Percentiles rank a stretch among this genome's conserved stretches.
Conservation (phyloP, 148 eudicot species). For the Diospyros lotus region DNA sequence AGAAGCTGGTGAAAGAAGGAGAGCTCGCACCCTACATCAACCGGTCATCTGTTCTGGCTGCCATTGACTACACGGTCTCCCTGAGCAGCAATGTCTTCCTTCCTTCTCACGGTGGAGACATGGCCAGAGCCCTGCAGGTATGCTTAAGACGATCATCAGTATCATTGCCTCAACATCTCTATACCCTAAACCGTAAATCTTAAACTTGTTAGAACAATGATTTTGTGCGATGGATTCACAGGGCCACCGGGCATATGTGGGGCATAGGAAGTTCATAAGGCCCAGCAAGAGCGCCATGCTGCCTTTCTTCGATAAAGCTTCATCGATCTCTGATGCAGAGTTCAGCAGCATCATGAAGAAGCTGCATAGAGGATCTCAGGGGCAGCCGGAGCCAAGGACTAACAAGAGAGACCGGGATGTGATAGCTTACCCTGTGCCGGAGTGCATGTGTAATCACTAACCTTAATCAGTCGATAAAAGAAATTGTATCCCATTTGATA, state of each 20-base stretch:
- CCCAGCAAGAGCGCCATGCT: slow-evolving; percentile 77
- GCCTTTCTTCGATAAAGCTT: slow-evolving; percentile 38
- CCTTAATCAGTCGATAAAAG: no score
- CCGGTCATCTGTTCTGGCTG: slow-evolving; percentile 55
- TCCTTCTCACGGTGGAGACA: slow-evolving; percentile 77
- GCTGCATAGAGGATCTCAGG: slow-evolving; percentile 51
- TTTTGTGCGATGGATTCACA: slow-evolving; percentile 8
- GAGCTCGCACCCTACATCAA: slow-evolving; percentile 52
- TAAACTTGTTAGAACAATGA: no score
- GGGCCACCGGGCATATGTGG: slow-evolving; percentile 80
- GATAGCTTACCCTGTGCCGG: slow-evolving; percentile 67
- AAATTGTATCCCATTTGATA: no score
- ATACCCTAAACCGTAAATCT: no score
- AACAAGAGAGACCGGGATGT: slow-evolving; percentile 57
- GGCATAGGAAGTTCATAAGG: slow-evolving; percentile 64
- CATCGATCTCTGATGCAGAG: slow-evolving; percentile 31
- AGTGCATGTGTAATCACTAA: slow-evolving; percentile 50
- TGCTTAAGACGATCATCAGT: no score
- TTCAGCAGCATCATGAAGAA: slow-evolving; percentile 37
- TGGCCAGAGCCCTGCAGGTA: slow-evolving; percentile 80
- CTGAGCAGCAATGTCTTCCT: slow-evolving; percentile 77
- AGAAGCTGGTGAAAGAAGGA: slow-evolving; percentile 41
- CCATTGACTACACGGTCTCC: slow-evolving; percentile 67
- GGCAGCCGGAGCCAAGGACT: slow-evolving; percentile 60
- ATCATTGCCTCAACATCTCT: neutral